Conservation (phyloP, 805 yeast genomes). For the Dipodascopsis uninucleata region DNA sequence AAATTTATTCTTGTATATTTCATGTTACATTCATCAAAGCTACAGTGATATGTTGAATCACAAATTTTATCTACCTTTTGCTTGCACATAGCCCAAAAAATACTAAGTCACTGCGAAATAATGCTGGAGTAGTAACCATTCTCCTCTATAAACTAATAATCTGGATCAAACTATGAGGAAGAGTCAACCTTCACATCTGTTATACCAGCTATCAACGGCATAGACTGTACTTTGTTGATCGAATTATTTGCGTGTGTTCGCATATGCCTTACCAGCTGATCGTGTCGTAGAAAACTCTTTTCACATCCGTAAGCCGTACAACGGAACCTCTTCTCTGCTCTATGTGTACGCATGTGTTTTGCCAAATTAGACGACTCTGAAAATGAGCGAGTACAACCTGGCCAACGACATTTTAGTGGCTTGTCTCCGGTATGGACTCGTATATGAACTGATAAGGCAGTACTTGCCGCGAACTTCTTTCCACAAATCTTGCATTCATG, state of each 20-base stretch:
- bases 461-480: constrained; percentile 75
- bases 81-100: too few relatives aligned
- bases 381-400: constrained; percentile 78
- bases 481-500: constrained; percentile 68
- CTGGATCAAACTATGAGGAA: too few relatives aligned
- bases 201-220: too few relatives aligned
- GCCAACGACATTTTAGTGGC: constrained; percentile 74
- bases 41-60: too few relatives aligned
- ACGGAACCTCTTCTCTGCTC: constrained; percentile 28
- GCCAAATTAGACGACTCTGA: constrained; percentile 85
- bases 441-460: constrained; percentile 76
- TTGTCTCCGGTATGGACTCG: constrained; percentile 89
- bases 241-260: constrained; percentile 19
- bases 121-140: too few relatives aligned
- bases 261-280: constrained; percentile 31
- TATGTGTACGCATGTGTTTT: constrained; percentile 82
- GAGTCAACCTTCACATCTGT: too few relatives aligned
- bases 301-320: constrained; percentile 30
- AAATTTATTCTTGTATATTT: too few relatives aligned
- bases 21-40: too few relatives aligned
- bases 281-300: constrained; percentile 30
- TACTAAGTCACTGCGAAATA: too few relatives aligned
- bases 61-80: too few relatives aligned
- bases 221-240: too few relatives aligned
- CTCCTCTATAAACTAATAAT: too few relatives aligned